These are phyloP conservation scores for Pseudopyricularia cyperi DNA, from an alignment of 2,329 filamentous ascomycete species.

Conservation along the genomic window DNA sequence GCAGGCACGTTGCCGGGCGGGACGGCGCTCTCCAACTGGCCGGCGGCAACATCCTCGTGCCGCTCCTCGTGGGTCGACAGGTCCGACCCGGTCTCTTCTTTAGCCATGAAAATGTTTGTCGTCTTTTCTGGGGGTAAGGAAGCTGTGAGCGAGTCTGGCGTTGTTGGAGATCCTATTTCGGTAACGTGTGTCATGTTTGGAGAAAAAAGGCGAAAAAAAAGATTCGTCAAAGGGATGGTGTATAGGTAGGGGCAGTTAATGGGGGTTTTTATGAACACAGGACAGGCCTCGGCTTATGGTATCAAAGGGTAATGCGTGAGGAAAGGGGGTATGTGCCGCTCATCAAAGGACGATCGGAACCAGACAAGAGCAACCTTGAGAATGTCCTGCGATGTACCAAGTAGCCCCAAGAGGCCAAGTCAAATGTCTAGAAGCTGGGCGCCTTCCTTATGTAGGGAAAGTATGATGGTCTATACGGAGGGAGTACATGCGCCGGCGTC, in stretches of 20 bases:
- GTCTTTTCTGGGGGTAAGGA: neutral
- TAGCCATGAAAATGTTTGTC: neutral
- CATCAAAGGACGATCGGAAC: too few species aligned
- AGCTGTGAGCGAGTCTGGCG: neutral
- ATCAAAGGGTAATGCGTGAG: too few species aligned
- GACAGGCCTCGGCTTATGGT: too few species aligned
- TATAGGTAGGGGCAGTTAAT: neutral
- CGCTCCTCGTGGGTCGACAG: neutral
- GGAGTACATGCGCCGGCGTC: too few species aligned
- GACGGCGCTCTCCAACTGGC: neutral
- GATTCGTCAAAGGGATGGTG: neutral
- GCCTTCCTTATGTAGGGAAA: too few species aligned
- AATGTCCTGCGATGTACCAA: too few species aligned
- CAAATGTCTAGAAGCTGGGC: too few species aligned
- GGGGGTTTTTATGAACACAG: too few species aligned
- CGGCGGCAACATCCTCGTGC: neutral
- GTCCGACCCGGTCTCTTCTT: neutral
- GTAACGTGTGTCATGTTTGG: neutral
- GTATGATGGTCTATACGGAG: too few species aligned
- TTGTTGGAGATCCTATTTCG: neutral
- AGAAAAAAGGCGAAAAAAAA: neutral
- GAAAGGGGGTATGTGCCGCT: too few species aligned
- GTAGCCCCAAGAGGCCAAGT: too few species aligned
- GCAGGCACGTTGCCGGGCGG: neutral
- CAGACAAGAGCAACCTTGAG: too few species aligned